phyloP scores from a whole-genome alignment of 768 basidiomycete genomes.

The Suillus decipiens region DNA sequence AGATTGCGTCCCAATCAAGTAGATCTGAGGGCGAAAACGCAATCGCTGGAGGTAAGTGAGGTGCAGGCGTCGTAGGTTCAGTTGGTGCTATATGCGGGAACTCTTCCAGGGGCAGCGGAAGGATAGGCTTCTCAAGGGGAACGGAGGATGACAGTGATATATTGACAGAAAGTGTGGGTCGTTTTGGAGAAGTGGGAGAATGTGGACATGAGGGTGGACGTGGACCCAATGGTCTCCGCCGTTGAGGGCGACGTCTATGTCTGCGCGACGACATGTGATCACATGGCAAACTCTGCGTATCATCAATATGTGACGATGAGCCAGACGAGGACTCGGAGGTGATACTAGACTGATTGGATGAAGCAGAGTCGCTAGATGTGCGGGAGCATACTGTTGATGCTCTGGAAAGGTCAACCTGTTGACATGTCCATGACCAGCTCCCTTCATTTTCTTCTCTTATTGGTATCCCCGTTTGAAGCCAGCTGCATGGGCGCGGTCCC shows the following conservation, averaged over 20 bases:
- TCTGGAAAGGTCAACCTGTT: constrained; percentile 17
- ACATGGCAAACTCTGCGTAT: background rate
- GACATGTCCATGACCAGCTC: constrained; percentile 21
- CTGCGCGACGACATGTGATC: constrained; percentile 11
- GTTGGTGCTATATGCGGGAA: constrained; percentile 6
- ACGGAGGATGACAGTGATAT: constrained; percentile 13
- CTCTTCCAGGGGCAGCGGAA: constrained; percentile 14
- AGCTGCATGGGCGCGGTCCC: constrained; percentile 33
- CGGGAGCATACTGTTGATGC: constrained; percentile 19
- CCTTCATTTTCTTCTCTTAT: constrained; percentile 1
- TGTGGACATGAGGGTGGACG: constrained; percentile 21
- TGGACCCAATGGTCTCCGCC: constrained; percentile 30
- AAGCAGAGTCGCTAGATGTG: constrained; percentile 17
- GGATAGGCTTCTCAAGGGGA: background rate
- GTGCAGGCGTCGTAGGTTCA: constrained; percentile 6
- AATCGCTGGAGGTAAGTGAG: constrained; percentile 11
- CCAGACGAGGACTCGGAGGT: constrained; percentile 16
- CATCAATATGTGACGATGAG: constrained; percentile 10
- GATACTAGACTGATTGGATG: constrained; percentile 12
- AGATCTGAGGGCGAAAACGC: constrained; percentile 20
- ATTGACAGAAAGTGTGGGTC: constrained; percentile 21
- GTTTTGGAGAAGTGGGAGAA: constrained; percentile 9
- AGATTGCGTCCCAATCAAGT: constrained; percentile 34
- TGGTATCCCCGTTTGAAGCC: constrained; percentile 4
- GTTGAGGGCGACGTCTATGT: constrained; percentile 11